phyloP scores from a whole-genome alignment of 768 basidiomycete species.

The Tricholoma saponaceum region DNA sequence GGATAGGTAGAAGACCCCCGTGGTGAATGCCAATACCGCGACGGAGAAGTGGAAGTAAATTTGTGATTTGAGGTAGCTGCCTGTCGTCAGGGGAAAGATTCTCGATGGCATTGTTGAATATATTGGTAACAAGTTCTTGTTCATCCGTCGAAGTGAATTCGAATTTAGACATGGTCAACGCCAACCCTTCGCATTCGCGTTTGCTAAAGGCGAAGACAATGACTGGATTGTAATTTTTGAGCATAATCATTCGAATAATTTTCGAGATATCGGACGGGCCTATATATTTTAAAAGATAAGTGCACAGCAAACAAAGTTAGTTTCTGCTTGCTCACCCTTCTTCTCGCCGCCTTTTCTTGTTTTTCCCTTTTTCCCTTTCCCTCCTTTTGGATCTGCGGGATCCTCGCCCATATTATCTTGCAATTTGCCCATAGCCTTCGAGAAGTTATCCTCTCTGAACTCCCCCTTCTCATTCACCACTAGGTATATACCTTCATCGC shows the following conservation, averaged over 20 bases:
- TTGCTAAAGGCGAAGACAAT: conserved; percentile 99
- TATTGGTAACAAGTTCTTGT: conserved; percentile 77
- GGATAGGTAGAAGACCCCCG: conserved; percentile 92
- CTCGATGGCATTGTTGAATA: conserved; percentile 94
- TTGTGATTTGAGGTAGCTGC: conserved; percentile 88
- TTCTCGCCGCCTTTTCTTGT: conserved; percentile 89
- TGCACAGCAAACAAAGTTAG: neutral
- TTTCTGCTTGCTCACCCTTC: conserved; percentile 59
- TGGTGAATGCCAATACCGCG: conserved; percentile 99
- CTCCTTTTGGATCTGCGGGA: conserved; percentile 80
- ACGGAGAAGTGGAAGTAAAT: conserved; percentile 87
- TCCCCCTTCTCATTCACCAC: conserved; percentile 99
- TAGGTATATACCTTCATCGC: conserved; percentile 94
- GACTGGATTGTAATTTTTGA: conserved; percentile 95
- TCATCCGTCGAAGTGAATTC: conserved; percentile 95
- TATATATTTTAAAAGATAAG: conserved; percentile 21
- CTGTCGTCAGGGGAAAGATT: conserved; percentile 85
- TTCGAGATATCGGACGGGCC: conserved; percentile 93
- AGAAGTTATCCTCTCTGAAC: conserved; percentile 96
- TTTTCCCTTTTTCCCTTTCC: conserved; percentile 90
- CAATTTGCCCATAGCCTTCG: conserved; percentile 94
- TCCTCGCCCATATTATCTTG: conserved; percentile 85
- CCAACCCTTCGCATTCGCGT: conserved; percentile 93
- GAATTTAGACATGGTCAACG: conserved; percentile 88
- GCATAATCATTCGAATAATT: conserved; percentile 98